Percentiles rank a stretch among this genome's conserved stretches.
Evolutionary conservation across 1,284 basidiomycete genomes (phyloP).

Genomic region (Fomitopsis pinicola): DNA sequence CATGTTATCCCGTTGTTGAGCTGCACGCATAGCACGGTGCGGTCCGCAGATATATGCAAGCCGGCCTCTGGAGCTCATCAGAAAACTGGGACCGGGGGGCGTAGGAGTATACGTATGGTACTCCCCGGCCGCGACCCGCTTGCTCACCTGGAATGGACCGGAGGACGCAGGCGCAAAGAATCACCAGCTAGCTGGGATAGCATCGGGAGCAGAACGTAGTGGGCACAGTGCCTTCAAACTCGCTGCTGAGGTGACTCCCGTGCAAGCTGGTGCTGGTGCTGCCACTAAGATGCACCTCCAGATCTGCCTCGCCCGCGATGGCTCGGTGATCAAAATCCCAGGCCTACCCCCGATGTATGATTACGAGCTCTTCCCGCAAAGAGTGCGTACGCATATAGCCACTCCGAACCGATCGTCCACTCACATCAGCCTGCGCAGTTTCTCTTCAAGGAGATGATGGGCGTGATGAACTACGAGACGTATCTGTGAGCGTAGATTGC

Average conservation of each 20-base stretch:
- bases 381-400: neutral
- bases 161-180: neutral
- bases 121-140: neutral
- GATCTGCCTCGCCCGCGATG: neutral
- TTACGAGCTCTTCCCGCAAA: slow-evolving; percentile 10
- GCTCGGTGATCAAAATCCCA: slow-evolving; percentile 3
- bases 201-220: neutral
- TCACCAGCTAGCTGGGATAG: neutral
- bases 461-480: neutral
- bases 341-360: slow-evolving; percentile 12
- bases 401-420: neutral
- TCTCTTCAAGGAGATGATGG: neutral
- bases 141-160: neutral
- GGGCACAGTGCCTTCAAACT: neutral
- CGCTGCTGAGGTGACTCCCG: slow-evolving; percentile 3
- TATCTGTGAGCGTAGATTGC: slow-evolving; percentile 7
- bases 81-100: neutral
- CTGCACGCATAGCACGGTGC: neutral
- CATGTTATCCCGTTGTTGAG: neutral
- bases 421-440: neutral
- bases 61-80: neutral
- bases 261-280: too few relatives aligned
- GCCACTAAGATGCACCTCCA: neutral
- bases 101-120: slow-evolving; percentile 5
- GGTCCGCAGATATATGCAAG: neutral